Base-by-base conservation (phyloP, 1,139 yeast species). In the Saccharomyces hybrid region DNA sequence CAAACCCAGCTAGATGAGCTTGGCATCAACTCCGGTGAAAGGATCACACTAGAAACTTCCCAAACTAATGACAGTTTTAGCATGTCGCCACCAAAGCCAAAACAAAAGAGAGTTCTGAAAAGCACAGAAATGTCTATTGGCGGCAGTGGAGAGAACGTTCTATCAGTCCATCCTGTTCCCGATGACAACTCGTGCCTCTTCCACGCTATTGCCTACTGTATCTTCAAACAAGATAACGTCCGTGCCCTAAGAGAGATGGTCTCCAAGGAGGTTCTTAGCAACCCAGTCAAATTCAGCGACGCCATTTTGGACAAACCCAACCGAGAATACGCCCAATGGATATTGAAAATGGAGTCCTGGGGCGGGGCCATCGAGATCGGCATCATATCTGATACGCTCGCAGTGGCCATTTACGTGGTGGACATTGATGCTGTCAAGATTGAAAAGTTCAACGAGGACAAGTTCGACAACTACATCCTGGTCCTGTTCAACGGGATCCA, bases 321-420 rank as follows among this genome's bases (percentile, higher is more conserved):
- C 2, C 65, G 68, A 0, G 78, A 78, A 7, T 88, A 87, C 65
- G 72, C 79, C 50, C 61, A 71, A 8, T 87, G 95, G 95, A 87
- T 87, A 30, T 61, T 67, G 50, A 73, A 78, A 57, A 78, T 77
- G 31, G 82, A 78, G 50, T 78, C 88, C 25, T 87, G 95, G 96
- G 96, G 96, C 20, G 96, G 96, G 6, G 95, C 90, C 4, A 86
- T 88, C 48, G 96, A 87, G 66, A 71, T 87, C 54, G 82, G 84
- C 13, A 84, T 88, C 8, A 69, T 88, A 34, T 78, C 89, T 1
- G 74, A 77, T 32, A 75, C 78, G 63, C 75, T 85, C 52, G 72
- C 74, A 2, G 68, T 85, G 5, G 75, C 80, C 4, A 82, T 87
- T 44, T 75, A 78, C 55, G 83, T 89, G 27, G 70, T 86, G 44